These are phyloP conservation scores for Helenozyma baotianmanensis DNA, from an alignment of 805 yeast genomes.

Conservation along the genomic window DNA sequence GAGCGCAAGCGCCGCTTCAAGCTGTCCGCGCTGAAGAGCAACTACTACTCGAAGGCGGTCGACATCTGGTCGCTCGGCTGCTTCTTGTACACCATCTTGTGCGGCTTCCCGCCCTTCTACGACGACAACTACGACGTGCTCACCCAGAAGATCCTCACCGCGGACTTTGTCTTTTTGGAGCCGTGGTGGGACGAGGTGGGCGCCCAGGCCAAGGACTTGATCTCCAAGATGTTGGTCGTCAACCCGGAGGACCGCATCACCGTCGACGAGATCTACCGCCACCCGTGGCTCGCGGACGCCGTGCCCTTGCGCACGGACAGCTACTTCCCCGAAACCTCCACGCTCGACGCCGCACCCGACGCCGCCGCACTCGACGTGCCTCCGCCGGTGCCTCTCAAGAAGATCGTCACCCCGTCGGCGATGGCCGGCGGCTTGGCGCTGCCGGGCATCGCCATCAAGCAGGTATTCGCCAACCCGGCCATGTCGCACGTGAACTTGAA, in stretches of 20 bases:
- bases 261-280: constrained; percentile 64
- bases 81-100: constrained; percentile 83
- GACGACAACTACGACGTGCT: constrained; percentile 72
- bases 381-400: constrained; percentile 3
- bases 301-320: constrained; percentile 10
- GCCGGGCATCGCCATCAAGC: constrained; percentile 30
- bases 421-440: constrained; percentile 10
- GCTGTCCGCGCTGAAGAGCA: constrained; percentile 11
- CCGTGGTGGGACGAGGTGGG: constrained; percentile 92
- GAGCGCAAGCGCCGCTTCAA: constrained; percentile 42
- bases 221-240: constrained; percentile 62
- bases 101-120: constrained; percentile 98
- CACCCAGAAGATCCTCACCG: constrained; percentile 75
- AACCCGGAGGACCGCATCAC: constrained; percentile 66
- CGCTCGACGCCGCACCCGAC: not conserved
- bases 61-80: constrained; percentile 99
- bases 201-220: constrained; percentile 63
- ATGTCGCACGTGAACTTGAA: constrained; percentile 23
- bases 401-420: constrained; percentile 6
- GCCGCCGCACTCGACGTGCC: constrained; percentile 2
- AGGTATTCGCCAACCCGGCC: constrained; percentile 41
- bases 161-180: constrained; percentile 67
- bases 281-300: constrained; percentile 61
- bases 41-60: constrained; percentile 76
- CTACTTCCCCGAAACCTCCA: constrained; percentile 12